phyloP scores from a whole-genome alignment of 2,329 filamentous ascomycete genomes.

The Colletotrichum tabaci region DNA sequence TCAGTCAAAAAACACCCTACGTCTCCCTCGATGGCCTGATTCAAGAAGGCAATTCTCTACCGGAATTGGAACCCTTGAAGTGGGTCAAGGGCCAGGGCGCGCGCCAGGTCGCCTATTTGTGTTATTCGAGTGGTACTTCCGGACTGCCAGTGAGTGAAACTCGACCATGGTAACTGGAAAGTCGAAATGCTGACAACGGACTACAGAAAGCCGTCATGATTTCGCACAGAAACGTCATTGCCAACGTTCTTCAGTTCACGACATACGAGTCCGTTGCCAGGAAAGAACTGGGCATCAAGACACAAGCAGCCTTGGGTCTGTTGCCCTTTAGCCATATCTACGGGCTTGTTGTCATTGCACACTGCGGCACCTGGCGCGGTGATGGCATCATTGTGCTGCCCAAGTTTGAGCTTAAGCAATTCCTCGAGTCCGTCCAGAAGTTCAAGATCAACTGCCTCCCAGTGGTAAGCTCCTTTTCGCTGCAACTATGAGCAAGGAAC shows the following conservation, averaged over 20 bases:
- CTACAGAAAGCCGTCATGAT: conserved; percentile 86
- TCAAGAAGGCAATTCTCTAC: conserved; percentile 69
- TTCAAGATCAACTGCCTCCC: conserved; percentile 79
- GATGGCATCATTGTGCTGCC: conserved; percentile 81
- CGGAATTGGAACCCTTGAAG: conserved; percentile 67
- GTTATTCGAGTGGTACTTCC: conserved; percentile 86
- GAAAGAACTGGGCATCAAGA: conserved; percentile 54
- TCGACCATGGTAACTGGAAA: background rate
- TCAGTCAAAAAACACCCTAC: conserved; percentile 65
- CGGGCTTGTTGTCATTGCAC: conserved; percentile 79
- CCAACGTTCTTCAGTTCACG: conserved; percentile 77
- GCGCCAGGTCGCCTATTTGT: conserved; percentile 81
- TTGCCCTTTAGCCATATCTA: conserved; percentile 89
- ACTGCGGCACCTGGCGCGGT: conserved; percentile 77
- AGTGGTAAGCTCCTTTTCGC: conserved; percentile 64
- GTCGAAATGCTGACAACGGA: background rate
- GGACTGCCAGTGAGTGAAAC: conserved; percentile 75
- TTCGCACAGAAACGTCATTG: conserved; percentile 83
- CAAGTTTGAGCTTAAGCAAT: conserved; percentile 81
- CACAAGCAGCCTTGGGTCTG: conserved; percentile 73
- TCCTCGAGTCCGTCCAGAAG: conserved; percentile 75
- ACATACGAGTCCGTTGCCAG: conserved; percentile 59
- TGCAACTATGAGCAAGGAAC: background rate
- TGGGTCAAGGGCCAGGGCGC: conserved; percentile 77
- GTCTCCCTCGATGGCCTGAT: conserved; percentile 79